Conservation (phyloP, 2,329 filamentous ascomycete genomes). For the Seiridium cupressi region DNA sequence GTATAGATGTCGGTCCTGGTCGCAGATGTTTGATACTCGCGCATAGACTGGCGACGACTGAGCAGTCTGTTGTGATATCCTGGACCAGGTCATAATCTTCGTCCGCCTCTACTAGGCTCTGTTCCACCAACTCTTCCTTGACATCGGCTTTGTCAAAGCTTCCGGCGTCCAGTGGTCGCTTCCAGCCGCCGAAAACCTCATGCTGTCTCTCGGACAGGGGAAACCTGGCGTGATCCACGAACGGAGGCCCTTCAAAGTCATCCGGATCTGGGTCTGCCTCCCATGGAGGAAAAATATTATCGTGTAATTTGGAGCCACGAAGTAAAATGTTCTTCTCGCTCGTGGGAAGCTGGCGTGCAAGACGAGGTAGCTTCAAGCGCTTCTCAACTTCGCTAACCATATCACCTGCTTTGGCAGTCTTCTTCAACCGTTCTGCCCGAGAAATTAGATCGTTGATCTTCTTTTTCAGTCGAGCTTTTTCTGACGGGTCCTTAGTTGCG, state of each 20-base stretch:
- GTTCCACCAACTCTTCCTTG: slow-evolving; percentile 3
- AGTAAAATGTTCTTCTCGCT: slow-evolving; percentile 75
- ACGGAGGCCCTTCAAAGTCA: slow-evolving; percentile 65
- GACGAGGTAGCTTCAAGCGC: slow-evolving; percentile 34
- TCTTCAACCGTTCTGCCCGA: slow-evolving; percentile 75
- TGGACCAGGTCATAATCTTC: slow-evolving; percentile 81
- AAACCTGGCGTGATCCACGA: slow-evolving; percentile 67
- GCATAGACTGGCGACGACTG: slow-evolving; percentile 92
- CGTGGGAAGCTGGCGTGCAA: slow-evolving; percentile 61
- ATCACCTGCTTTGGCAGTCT: slow-evolving; percentile 13
- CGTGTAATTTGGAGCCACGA: slow-evolving; percentile 77
- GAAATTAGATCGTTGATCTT: slow-evolving; percentile 71
- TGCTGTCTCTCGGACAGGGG: slow-evolving; percentile 73
- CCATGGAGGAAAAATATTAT: slow-evolving; percentile 85
- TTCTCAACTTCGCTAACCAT: slow-evolving; percentile 20
- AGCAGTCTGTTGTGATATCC: slow-evolving; percentile 94
- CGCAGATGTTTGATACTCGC: slow-evolving; percentile 71
- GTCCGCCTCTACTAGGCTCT: slow-evolving; percentile 32
- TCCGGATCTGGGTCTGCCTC: slow-evolving; percentile 54
- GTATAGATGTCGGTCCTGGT: slow-evolving; percentile 66
- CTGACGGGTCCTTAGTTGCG: slow-evolving; percentile 56
- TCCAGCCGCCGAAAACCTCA: slow-evolving; percentile 81
- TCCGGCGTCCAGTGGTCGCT: slow-evolving; percentile 67
- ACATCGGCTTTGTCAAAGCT: not conserved
- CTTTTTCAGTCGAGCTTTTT: slow-evolving; percentile 64